These are phyloP conservation scores for Coelastrella sp. DNA, from an alignment of 139 green algal species.

Conservation along the genomic window DNA sequence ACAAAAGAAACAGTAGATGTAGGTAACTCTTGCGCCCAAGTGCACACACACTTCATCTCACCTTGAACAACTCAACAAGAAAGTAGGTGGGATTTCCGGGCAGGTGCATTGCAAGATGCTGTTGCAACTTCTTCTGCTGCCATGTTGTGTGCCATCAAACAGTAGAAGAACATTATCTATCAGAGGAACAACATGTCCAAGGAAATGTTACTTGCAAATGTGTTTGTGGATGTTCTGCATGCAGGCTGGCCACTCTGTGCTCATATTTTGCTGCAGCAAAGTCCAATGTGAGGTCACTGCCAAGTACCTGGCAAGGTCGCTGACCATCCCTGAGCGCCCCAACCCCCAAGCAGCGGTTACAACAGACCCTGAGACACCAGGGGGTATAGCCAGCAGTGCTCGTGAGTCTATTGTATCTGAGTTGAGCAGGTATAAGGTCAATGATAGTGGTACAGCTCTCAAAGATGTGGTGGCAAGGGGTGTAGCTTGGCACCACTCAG, in stretches of 20 bases:
- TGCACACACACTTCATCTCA: no score
- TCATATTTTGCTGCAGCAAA: slow-evolving; percentile 91
- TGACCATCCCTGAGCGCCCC: slow-evolving; percentile 23
- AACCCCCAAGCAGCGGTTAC: background rate
- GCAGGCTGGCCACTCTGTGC: slow-evolving; percentile 76
- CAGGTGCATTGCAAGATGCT: no score
- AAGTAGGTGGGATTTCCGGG: no score
- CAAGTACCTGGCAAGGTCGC: slow-evolving; percentile 12
- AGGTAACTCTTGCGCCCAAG: no score
- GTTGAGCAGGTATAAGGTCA: background rate
- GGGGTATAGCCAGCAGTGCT: background rate
- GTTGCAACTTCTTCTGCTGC: no score
- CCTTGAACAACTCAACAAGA: no score
- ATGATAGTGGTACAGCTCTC: background rate
- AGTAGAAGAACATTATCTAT: no score
- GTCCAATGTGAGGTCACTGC: slow-evolving; percentile 52
- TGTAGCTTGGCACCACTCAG: slow-evolving; percentile 84
- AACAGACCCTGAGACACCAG: background rate
- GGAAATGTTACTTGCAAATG: no score
- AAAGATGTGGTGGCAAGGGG: slow-evolving; percentile 59
- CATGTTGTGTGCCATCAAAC: no score
- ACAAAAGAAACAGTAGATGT: slow-evolving; percentile 70
- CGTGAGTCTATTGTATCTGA: background rate
- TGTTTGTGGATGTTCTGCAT: no score
- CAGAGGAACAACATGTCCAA: no score